Evolutionary conservation across 768 basidiomycete species (phyloP), one percentile per base, ranked within the genome.

Genomic region (Mycena kentingensis): DNA sequence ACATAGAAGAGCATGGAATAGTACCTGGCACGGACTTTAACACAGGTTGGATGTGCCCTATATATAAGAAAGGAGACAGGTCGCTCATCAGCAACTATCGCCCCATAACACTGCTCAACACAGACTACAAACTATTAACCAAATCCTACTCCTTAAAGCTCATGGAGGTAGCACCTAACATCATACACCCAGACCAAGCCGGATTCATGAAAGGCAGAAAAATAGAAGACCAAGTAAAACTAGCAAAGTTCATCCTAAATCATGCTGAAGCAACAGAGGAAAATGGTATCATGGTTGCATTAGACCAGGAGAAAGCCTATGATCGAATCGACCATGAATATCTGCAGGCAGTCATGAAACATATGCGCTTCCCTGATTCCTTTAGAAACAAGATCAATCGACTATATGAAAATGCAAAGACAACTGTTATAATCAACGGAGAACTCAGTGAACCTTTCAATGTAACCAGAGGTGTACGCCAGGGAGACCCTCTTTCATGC

Each of bases 171-270:
- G 55, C 27, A 0, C 46, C 43, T 0, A 25, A 16, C 2, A 36
- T 65, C 0, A 60, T 71, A 1, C 68, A 69, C 51, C 49, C 34
- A 2, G 46, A 60, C 43, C 72, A 72, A 46, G 57, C 67, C 0
- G 70, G 69, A 0, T 73, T 73, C 11, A 46, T 73, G 0, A 61
- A 50, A 1, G 57, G 56, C 1, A 10, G 63, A 0, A 53, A 51
- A 0, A 69, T 72, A 3, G 55, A 58, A 0, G 57, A 71, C 44
- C 66, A 66, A 0, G 64, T 64, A 0, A 16, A 57, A 2, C 63
- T 69, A 0, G 34, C 65, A 0, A 43, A 64, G 34, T n/a, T 35
- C 0, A 56, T 69, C 29, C 37, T 61, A 0, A 21, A 46, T 1
- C 63, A 63, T 6, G 57, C 54, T 0, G 55, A 63, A 29, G 24